Evolutionary conservation across 176 grass and related monocot genomes (phyloP), one percentile per base, ranked within the genome.

Genomic region (Juncus inflexus): DNA sequence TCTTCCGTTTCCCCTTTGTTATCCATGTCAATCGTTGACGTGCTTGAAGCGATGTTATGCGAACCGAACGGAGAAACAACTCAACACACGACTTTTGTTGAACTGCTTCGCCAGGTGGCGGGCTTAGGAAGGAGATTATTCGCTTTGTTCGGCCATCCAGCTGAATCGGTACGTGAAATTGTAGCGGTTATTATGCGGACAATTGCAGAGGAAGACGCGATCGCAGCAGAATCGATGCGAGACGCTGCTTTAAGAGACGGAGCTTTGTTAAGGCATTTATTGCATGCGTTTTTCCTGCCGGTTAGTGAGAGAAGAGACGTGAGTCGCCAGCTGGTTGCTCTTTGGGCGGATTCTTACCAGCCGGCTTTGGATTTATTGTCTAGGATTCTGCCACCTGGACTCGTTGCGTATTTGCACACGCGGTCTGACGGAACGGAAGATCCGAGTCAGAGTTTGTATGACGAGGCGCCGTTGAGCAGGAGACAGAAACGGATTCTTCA

Each of bases 281-380:
- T 92, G 67, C 90, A 99, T 76, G 85, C 94, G 12, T 92, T 99
- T 76, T 99, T 99, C 64, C 77, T 92, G 58, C 83, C 77, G 69
- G 78, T 65, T 84, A 83, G 94, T 62, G 94, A 99, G 73, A 83
- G 88, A 8, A 62, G 83, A 70, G 87, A 99, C 84, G 94, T 92
- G 77, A 99, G 94, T 81, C 79, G 65, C 54, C 94, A 99, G 65
- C 94, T 99, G 67, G 94, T 99, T 70, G 94, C 94, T 70, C 83
- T 99, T 52, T 99, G 94, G 94, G 94, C 94, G 53, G 94, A 99
- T 83, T 99, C 94, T 50, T 99, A 99, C 50, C 94, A 99, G 77
- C 94, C 94, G 72, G 83, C 94, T 12, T 75, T 99, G 57, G 80
- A 92, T 82, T 90, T 99, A 72, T 75, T 99, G 72, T 99, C 94